Conservation (phyloP, 305 asterid genomes). For the Fraxinus greggii region DNA sequence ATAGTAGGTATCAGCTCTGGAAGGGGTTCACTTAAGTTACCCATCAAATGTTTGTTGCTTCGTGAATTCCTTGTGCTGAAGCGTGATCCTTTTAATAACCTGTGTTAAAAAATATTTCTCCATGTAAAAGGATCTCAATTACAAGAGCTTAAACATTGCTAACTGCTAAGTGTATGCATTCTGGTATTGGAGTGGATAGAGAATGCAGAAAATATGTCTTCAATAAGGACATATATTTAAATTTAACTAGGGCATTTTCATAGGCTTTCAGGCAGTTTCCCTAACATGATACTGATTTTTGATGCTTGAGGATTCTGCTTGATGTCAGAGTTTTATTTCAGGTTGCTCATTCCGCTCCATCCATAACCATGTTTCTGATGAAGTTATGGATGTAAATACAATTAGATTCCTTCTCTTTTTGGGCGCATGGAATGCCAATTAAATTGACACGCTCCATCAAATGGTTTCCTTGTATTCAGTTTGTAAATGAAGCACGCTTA, state of each 20-base stretch:
- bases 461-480: constrained; percentile 7
- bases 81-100: not conserved
- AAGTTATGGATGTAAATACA: not conserved
- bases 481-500: not conserved
- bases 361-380: constrained; percentile 2
- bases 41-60: not conserved
- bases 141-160: not conserved
- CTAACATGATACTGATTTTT: not conserved
- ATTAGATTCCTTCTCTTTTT: not conserved
- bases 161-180: not conserved
- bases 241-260: not conserved
- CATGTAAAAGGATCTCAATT: not conserved
- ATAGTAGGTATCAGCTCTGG: not conserved
- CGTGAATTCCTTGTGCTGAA: not conserved
- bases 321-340: constrained; percentile 10
- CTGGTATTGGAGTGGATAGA: not conserved
- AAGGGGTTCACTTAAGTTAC: not conserved
- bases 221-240: not conserved
- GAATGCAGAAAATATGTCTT: not conserved
- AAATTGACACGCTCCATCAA: not conserved
- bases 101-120: not conserved
- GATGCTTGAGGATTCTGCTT: not conserved
- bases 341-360: not conserved
- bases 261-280: not conserved
- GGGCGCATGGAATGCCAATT: constrained; percentile 1